Conservation (phyloP, 345 rosid species). For the Erodium maritimum region DNA sequence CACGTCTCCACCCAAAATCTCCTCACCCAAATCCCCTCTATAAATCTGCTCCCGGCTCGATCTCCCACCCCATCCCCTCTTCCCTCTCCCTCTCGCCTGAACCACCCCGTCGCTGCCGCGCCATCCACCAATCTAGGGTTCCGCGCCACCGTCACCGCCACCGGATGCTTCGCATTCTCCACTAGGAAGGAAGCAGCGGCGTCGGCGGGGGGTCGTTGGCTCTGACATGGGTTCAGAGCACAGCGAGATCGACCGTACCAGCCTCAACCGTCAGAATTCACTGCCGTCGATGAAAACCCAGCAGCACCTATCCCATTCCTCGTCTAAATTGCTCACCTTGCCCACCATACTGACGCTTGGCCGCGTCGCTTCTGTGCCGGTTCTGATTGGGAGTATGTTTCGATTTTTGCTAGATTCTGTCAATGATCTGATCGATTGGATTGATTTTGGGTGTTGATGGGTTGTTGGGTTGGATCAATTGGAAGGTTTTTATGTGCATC, state of each 20-base stretch:
- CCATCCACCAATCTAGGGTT: not conserved
- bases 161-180: not conserved
- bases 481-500: not conserved
- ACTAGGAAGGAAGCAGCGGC: not conserved
- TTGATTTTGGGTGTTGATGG: not conserved
- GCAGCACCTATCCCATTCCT: slow-evolving; percentile 15
- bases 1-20: no score
- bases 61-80: no score
- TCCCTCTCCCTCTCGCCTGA: not conserved
- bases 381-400: slow-evolving; percentile 59
- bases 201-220: not conserved
- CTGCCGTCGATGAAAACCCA: slow-evolving; percentile 21
- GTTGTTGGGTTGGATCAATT: not conserved
- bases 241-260: slow-evolving; percentile 19
- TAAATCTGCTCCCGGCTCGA: not conserved
- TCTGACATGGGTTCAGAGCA: slow-evolving; percentile 46
- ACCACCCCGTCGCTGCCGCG: not conserved
- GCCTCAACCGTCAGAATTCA: slow-evolving; percentile 12
- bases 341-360: slow-evolving; percentile 91
- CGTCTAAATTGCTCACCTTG: slow-evolving; percentile 53
- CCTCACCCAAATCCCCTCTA: not conserved
- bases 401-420: not conserved
- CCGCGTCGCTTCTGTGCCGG: slow-evolving; percentile 89
- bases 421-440: not conserved
- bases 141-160: not conserved